A percentile compares a stretch with the other conserved stretches of the same genome.
These are phyloP conservation scores for Prunus campanulata DNA, from an alignment of 306 rosid species.

Conservation along the genomic window DNA sequence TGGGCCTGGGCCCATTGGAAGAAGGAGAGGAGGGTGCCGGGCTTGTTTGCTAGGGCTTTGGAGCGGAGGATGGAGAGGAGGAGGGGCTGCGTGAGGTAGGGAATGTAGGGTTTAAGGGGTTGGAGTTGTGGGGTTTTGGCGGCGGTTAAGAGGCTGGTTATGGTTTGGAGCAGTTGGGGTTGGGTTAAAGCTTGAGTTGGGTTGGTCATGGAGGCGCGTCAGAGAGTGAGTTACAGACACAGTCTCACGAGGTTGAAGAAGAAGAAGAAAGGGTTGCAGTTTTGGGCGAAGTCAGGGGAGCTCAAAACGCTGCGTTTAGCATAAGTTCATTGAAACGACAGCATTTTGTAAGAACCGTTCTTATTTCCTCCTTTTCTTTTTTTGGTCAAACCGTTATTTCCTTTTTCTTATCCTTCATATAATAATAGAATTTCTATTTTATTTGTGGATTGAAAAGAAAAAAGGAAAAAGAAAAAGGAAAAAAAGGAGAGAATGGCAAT, in stretches of 20 bases:
- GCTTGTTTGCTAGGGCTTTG: slow-evolving; percentile 38
- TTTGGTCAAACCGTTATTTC: too few species aligned
- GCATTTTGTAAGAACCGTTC: neutral
- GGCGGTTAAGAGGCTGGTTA: slow-evolving; percentile 28
- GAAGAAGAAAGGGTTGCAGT: neutral
- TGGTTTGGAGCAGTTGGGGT: slow-evolving; percentile 29
- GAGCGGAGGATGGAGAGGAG: slow-evolving; percentile 52
- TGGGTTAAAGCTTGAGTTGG: neutral
- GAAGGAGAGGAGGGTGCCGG: slow-evolving; percentile 49
- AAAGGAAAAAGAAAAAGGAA: neutral
- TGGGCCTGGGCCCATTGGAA: slow-evolving; percentile 55
- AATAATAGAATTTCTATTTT: neutral
- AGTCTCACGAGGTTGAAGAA: neutral
- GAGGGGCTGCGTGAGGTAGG: slow-evolving; percentile 46
- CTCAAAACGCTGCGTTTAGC: slow-evolving; percentile 7
- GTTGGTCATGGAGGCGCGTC: neutral
- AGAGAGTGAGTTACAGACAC: neutral
- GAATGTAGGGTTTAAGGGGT: slow-evolving; percentile 36
- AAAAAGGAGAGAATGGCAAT: slow-evolving; percentile 14
- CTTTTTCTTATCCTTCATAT: too few species aligned
- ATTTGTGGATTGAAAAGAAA: neutral
- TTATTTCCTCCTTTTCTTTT: too few species aligned
- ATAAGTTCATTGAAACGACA: neutral
- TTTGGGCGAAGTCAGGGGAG: neutral
- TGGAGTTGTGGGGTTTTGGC: slow-evolving; percentile 12